phyloP scores from a whole-genome alignment of 768 basidiomycete species.

The Amanita thiersii region DNA sequence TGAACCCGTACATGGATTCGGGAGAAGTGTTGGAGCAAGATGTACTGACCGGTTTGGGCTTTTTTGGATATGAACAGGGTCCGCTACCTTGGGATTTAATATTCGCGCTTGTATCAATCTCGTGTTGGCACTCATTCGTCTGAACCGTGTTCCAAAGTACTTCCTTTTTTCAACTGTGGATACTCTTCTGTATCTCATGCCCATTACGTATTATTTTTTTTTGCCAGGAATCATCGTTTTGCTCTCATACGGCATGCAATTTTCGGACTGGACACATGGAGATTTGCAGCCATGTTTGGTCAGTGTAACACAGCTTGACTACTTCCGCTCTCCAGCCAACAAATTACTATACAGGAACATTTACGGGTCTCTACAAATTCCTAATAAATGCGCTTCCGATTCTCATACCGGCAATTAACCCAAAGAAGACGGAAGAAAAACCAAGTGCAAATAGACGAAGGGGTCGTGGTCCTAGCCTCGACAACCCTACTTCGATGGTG shows the following conservation, averaged over 20 bases:
- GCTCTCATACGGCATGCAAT: slow-evolving; percentile 71
- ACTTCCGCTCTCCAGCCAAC: background rate
- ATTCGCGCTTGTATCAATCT: slow-evolving; percentile 81
- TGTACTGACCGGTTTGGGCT: background rate
- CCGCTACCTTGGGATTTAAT: slow-evolving; percentile 71
- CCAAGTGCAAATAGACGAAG: background rate
- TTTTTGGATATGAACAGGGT: slow-evolving; percentile 40
- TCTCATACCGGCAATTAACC: slow-evolving; percentile 43
- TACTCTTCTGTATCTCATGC: background rate
- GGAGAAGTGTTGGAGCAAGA: no score
- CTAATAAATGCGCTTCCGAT: slow-evolving; percentile 74
- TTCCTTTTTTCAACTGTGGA: slow-evolving; percentile 15
- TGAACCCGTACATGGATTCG: background rate
- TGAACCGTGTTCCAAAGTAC: slow-evolving; percentile 61
- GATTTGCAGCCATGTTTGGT: slow-evolving; percentile 89
- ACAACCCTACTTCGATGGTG: slow-evolving; percentile 17
- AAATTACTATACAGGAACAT: slow-evolving; percentile 41
- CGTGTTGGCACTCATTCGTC: slow-evolving; percentile 66
- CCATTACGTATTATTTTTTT: background rate
- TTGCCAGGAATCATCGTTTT: slow-evolving; percentile 50
- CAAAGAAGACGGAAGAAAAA: slow-evolving; percentile 13
- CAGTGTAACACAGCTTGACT: slow-evolving; percentile 6
- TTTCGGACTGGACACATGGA: slow-evolving; percentile 73
- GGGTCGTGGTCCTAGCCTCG: slow-evolving; percentile 16
- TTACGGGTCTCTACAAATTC: slow-evolving; percentile 72